These are phyloP conservation scores for Coemansia sp. DNA, from an alignment of 192 early-diverging fungal species.

Conservation along the genomic window DNA sequence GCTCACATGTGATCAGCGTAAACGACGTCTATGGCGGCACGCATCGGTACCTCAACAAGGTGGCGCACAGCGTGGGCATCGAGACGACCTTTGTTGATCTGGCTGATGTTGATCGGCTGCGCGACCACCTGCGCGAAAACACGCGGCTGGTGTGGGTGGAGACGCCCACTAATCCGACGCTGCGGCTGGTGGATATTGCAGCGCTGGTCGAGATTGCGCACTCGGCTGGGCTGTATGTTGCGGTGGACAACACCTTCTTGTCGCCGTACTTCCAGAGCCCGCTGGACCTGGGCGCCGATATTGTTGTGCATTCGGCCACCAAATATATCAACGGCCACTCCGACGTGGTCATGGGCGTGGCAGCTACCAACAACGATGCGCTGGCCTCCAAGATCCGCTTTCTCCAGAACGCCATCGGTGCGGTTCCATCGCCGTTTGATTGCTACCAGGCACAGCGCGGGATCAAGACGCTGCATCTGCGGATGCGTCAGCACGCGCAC, in stretches of 20 bases:
- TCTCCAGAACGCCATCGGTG: slow-evolving; percentile 97
- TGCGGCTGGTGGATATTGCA: slow-evolving; percentile 77
- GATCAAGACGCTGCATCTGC: slow-evolving; percentile 91
- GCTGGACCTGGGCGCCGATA: slow-evolving; percentile 88
- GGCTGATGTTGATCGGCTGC: slow-evolving; percentile 64
- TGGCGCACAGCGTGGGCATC: slow-evolving; percentile 65
- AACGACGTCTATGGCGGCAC: slow-evolving; percentile 92
- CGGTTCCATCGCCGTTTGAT: slow-evolving; percentile 95
- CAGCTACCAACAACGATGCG: slow-evolving; percentile 74
- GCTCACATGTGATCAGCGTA: slow-evolving; percentile 78
- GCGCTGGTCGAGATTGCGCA: slow-evolving; percentile 67
- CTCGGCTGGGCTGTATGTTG: slow-evolving; percentile 63
- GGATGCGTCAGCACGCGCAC: slow-evolving; percentile 86
- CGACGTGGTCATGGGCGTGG: slow-evolving; percentile 97
- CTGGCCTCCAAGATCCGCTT: slow-evolving; percentile 79
- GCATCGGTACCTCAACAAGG: slow-evolving; percentile 85
- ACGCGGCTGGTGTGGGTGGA: slow-evolving; percentile 84
- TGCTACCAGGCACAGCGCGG: slow-evolving; percentile 94
- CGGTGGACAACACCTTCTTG: slow-evolving; percentile 88
- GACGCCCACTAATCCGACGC: slow-evolving; percentile 86
- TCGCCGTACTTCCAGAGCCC: slow-evolving; percentile 90
- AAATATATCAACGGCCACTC: slow-evolving; percentile 99
- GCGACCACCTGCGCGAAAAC: slow-evolving; percentile 64
- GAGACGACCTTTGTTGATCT: slow-evolving; percentile 81
- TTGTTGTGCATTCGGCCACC: slow-evolving; percentile 96